A percentile compares a stretch with the other conserved stretches of the same genome.
phyloP scores from a whole-genome alignment of 139 green algal genomes.

The Ettlia oleoabundans region DNA sequence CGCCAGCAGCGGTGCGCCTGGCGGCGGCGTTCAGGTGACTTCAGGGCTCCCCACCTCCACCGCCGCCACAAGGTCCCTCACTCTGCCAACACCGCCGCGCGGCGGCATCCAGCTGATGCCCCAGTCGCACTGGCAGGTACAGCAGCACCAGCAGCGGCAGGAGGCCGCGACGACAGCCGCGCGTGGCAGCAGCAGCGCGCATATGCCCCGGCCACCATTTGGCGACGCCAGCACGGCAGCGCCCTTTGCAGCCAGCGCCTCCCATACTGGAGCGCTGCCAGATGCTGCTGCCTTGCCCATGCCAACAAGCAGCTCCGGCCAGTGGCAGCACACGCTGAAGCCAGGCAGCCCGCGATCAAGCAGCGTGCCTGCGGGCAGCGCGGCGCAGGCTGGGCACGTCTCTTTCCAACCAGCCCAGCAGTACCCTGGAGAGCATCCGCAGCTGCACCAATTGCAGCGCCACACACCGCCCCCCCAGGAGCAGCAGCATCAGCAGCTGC shows the following conservation, averaged over 20 bases:
- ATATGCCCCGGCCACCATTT: no score
- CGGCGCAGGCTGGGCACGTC: no score
- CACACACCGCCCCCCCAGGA: background rate
- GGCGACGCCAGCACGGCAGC: no score
- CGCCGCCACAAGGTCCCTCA: no score
- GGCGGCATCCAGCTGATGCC: background rate
- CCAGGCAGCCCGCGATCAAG: background rate
- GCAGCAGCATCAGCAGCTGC: background rate
- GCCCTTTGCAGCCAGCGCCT: background rate
- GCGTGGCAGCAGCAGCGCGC: no score
- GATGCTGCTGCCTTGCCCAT: background rate
- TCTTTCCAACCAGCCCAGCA: no score
- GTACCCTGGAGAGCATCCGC: no score
- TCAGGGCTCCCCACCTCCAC: no score
- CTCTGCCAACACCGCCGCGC: no score
- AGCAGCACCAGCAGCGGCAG: background rate
- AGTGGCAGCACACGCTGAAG: background rate
- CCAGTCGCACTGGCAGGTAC: background rate
- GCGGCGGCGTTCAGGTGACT: no score
- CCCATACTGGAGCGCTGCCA: no score
- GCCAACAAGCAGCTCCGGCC: background rate
- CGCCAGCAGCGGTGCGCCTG: no score
- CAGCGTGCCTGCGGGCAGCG: background rate
- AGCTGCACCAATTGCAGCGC: background rate
- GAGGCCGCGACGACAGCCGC: background rate